phyloP scores from a whole-genome alignment of 306 rosid genomes.

The Castanea mollissima region DNA sequence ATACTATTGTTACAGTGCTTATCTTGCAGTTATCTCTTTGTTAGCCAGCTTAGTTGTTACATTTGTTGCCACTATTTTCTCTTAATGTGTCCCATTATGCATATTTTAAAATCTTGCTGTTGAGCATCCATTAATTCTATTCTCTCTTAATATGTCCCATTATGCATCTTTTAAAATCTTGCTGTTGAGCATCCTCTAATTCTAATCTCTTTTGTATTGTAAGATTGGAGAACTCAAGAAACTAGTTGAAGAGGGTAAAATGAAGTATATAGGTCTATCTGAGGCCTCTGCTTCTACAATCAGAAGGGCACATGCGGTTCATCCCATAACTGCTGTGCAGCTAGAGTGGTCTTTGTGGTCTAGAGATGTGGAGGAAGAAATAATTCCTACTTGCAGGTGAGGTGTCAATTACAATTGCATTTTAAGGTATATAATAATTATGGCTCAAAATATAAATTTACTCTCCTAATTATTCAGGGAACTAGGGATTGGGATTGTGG shows the following conservation, averaged over 20 bases:
- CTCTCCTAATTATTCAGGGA: slow-evolving; percentile 28
- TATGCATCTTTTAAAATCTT: too few relatives aligned
- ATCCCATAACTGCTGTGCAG: slow-evolving; percentile 65
- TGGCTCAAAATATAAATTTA: not conserved
- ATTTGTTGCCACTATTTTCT: not conserved
- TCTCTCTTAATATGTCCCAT: too few relatives aligned
- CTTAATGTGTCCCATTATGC: too few relatives aligned
- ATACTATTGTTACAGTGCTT: too few relatives aligned
- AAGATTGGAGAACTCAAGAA: slow-evolving; percentile 69
- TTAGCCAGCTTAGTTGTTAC: not conserved
- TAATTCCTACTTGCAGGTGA: slow-evolving; percentile 61
- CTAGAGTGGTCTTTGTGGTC: slow-evolving; percentile 68
- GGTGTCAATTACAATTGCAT: not conserved
- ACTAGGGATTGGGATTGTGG: slow-evolving; percentile 65
- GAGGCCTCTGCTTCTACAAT: slow-evolving; percentile 72
- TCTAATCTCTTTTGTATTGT: not conserved
- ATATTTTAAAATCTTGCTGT: too few relatives aligned
- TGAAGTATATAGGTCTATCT: slow-evolving; percentile 56
- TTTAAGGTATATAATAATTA: not conserved
- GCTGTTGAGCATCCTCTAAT: not conserved
- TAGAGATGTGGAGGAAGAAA: slow-evolving; percentile 59
- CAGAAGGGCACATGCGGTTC: slow-evolving; percentile 75
- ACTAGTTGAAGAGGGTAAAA: slow-evolving; percentile 59
- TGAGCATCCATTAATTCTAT: too few relatives aligned
- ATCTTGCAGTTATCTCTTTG: too few relatives aligned